Evolutionary conservation across 1,284 basidiomycete genomes (phyloP), one percentile per base, ranked within the genome.

Genomic region (Leccinum pallidistipes): DNA sequence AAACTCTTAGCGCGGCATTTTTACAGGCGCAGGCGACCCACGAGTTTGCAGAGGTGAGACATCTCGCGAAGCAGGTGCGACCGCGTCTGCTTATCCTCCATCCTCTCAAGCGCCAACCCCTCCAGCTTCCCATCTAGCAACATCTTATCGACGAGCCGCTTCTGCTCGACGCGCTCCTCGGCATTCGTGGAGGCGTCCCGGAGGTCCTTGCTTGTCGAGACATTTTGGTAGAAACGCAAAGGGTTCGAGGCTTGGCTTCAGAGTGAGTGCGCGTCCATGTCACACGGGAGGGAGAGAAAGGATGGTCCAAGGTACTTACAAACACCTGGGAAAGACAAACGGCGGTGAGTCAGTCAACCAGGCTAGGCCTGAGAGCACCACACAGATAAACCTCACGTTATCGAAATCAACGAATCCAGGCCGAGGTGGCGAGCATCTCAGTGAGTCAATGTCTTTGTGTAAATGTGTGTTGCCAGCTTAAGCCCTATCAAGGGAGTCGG

Each of bases 191-290:
- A 87, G 1, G 90, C 88, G 67, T 92, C 90, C 7, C 92, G 83
- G 27, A 94, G 80, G 53, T 83, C 83, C 71, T 91, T 86, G 57
- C 81, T 79, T 0, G 86, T 77, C 12, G 90, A 89, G 24, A 93
- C 90, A 66, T 92, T 91, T 73, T 92, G 89, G 71, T 92, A 90
- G 76, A 94, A 94, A 0, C 24, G 80, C 76, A 12, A 90, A 78
- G 0, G 88, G 88, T 65, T 89, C 88, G 8, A 79, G 70, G 77
- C 11, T 79, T 74, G 10, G 85, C 82, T 54, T 90, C 88, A 9
- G 81, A 80, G 18, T 81, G 1, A 24, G 24, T 24, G 87, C 84
- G 32, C 21, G 47, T 29, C 16, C 21, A 55, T 27, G 53, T 34
- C 18, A 24, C 5, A n/a, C 2, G 29, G 9, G 38, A 5, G n/a